Percentiles rank a stretch among this genome's conserved stretches.
Conservation (phyloP, 805 yeast genomes). For the Yarrowia yakushimensis region DNA sequence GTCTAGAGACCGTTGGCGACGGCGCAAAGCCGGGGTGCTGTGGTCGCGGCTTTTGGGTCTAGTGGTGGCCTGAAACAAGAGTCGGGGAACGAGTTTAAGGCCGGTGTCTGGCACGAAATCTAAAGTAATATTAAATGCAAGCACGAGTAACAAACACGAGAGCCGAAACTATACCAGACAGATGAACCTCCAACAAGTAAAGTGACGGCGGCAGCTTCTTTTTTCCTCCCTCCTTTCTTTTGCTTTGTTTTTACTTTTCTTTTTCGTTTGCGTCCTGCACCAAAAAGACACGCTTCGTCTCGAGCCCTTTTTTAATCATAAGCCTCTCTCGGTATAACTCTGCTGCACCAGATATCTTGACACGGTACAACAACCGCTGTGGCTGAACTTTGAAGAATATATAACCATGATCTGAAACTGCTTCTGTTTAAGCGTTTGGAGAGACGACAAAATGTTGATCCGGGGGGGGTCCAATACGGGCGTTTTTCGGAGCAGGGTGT, state of each 20-base stretch:
- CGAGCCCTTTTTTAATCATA: neutral
- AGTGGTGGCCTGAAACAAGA: too few species aligned
- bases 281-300: neutral
- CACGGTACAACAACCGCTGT: neutral
- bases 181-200: neutral
- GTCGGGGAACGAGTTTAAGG: neutral
- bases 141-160: neutral
- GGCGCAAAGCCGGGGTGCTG: too few species aligned
- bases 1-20: too few species aligned
- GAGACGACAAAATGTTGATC: too few species aligned
- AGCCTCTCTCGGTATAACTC: neutral
- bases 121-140: neutral
- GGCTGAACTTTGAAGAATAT: slow-evolving; percentile 16
- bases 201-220: neutral
- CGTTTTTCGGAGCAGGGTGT: too few species aligned
- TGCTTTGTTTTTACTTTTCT: too few species aligned
- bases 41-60: too few species aligned
- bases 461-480: too few species aligned
- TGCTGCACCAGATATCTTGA: neutral
- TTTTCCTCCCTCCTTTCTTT: neutral
- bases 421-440: neutral
- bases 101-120: neutral
- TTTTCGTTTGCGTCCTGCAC: neutral
- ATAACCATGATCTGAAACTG: slow-evolving; percentile 1
- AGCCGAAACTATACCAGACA: neutral